These are phyloP conservation scores for Panaeolus papilionaceus DNA, from an alignment of 768 basidiomycete species.

Conservation along the genomic window DNA sequence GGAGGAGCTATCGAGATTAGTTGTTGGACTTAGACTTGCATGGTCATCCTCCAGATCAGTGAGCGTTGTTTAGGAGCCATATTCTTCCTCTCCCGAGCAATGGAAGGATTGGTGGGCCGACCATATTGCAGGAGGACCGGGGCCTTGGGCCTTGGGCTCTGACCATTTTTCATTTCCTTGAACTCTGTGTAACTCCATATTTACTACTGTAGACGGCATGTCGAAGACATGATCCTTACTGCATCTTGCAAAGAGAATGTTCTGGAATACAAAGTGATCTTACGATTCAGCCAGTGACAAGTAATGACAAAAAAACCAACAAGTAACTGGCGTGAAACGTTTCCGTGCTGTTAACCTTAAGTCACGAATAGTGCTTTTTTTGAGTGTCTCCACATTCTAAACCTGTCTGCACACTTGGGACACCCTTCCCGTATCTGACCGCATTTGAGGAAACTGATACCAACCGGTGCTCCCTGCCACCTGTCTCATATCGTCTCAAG, in stretches of 20 bases:
- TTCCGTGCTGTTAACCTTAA: too few relatives aligned
- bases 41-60: background rate
- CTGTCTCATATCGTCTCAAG: background rate
- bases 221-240: background rate
- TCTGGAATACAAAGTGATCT: too few relatives aligned
- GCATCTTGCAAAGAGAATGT: too few relatives aligned
- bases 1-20: background rate
- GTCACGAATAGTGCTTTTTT: too few relatives aligned
- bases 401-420: too few relatives aligned
- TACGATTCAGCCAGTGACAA: too few relatives aligned
- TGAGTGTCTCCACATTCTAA: too few relatives aligned
- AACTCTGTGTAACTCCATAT: background rate
- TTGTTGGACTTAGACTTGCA: background rate
- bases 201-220: background rate
- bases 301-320: too few relatives aligned
- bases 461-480: background rate
- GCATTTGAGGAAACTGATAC: background rate
- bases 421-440: background rate
- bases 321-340: too few relatives aligned
- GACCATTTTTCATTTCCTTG: background rate
- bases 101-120: background rate
- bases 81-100: background rate
- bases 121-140: background rate
- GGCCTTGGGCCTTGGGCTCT: background rate
- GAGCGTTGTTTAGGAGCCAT: background rate